A percentile compares a stretch with the other conserved stretches of the same genome.
Conservation (phyloP, 345 rosid species). For the Litchi chinensis region DNA sequence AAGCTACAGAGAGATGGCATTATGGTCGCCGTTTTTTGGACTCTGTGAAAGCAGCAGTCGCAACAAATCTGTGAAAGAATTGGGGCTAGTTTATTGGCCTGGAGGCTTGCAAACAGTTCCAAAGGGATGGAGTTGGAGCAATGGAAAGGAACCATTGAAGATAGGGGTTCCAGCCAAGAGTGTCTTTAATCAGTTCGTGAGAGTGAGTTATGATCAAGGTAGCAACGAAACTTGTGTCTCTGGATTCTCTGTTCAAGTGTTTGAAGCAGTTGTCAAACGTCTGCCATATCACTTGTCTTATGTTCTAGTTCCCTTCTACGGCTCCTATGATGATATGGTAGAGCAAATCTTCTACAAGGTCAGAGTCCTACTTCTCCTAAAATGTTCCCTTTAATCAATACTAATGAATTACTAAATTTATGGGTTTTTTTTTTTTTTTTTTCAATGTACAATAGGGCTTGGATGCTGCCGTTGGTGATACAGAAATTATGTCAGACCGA, state of each 20-base stretch:
- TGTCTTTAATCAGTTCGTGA: slow-evolving; percentile 35
- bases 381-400: not conserved
- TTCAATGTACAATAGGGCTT: slow-evolving; percentile 15
- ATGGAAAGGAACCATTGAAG: slow-evolving; percentile 19
- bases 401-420: not conserved
- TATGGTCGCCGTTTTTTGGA: slow-evolving; percentile 32
- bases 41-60: slow-evolving; percentile 7
- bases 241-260: slow-evolving; percentile 40
- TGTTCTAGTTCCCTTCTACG: slow-evolving; percentile 29
- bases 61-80: slow-evolving; percentile 6
- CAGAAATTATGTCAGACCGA: slow-evolving; percentile 28
- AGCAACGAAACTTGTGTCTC: slow-evolving; percentile 13
- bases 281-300: slow-evolving; percentile 28
- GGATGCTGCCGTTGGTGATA: slow-evolving; percentile 41
- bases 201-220: slow-evolving; percentile 14
- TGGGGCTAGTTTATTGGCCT: slow-evolving; percentile 34
- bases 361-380: not conserved
- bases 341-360: slow-evolving; percentile 30
- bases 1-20: slow-evolving; percentile 32
- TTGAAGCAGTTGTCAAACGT: slow-evolving; percentile 23
- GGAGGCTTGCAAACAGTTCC: slow-evolving; percentile 33
- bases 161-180: slow-evolving; percentile 38
- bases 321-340: slow-evolving; percentile 29
- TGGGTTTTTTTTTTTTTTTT: not conserved
- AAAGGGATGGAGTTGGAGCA: slow-evolving; percentile 18